phyloP scores from a whole-genome alignment of 345 rosid species.

The Turritis glabra region DNA sequence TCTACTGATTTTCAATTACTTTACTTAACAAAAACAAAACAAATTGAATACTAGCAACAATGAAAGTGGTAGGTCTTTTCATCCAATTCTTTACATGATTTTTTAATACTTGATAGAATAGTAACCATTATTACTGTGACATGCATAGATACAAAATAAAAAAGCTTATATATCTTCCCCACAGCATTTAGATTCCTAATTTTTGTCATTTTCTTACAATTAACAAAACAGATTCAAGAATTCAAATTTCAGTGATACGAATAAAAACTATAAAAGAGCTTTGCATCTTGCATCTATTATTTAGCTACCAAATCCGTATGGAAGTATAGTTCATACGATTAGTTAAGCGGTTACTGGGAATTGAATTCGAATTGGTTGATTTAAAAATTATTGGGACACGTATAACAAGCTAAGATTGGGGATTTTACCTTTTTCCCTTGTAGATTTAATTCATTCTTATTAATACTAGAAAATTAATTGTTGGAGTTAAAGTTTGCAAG shows the following conservation, averaged over 20 bases:
- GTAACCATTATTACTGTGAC: not conserved
- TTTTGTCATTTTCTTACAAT: not conserved
- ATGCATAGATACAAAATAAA: not conserved
- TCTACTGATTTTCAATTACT: not conserved
- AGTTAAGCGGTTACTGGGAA: too few species aligned
- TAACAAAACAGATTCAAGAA: not conserved
- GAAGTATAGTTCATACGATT: too few species aligned
- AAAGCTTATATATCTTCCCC: not conserved
- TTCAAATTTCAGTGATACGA: not conserved
- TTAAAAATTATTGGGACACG: too few species aligned
- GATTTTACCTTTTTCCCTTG: not conserved
- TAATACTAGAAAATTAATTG: not conserved
- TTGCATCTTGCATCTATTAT: too few species aligned
- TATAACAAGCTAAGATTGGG: not conserved
- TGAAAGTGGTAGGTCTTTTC: not conserved
- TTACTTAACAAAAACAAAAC: not conserved
- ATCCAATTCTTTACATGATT: not conserved
- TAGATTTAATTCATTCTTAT: not conserved
- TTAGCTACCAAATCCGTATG: too few species aligned
- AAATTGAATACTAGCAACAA: not conserved
- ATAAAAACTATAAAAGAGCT: too few species aligned
- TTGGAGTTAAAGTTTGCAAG: constrained; percentile 14
- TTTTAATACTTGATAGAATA: not conserved
- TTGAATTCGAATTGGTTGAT: too few species aligned
- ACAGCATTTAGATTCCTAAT: not conserved